Percentiles rank a stretch among this genome's conserved stretches.
phyloP scores from a whole-genome alignment of 2,329 filamentous ascomycete species.

The Graphilbum fragrans region DNA sequence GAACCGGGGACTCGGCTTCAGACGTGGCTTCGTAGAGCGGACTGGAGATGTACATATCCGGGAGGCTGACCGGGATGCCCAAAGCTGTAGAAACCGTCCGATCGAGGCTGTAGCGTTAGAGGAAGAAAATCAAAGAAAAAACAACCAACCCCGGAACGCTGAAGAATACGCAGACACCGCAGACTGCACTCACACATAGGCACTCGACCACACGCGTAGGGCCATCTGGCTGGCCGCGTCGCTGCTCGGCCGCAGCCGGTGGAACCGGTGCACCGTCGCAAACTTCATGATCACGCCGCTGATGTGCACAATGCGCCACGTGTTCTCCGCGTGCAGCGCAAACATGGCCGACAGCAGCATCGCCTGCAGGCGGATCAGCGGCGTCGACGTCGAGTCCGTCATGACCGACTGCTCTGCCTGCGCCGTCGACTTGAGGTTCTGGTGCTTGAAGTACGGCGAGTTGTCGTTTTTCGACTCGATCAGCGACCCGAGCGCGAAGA shows the following conservation, averaged over 20 bases:
- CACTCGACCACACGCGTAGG: constrained; percentile 5
- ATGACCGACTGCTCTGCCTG: constrained; percentile 7
- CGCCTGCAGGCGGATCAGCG: constrained; percentile 5
- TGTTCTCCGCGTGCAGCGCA: constrained; percentile 7
- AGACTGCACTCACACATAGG: constrained; percentile 2
- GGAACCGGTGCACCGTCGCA: constrained; percentile 5
- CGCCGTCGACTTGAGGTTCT: constrained; percentile 5
- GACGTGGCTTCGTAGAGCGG: too few species aligned
- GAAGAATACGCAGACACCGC: too few species aligned
- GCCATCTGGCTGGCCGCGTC: constrained; percentile 1
- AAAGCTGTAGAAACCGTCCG: too few species aligned
- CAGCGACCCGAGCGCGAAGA: constrained; percentile 5
- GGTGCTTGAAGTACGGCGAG: constrained; percentile 4
- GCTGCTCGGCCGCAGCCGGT: not conserved
- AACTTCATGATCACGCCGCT: constrained; percentile 6
- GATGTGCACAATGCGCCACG: constrained; percentile 6
- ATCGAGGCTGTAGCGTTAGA: too few species aligned
- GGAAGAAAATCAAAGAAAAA: too few species aligned
- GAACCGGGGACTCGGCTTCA: too few species aligned
- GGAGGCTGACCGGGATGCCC: too few species aligned
- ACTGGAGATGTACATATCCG: too few species aligned
- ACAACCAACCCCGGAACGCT: too few species aligned
- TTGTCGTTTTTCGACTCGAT: constrained; percentile 4
- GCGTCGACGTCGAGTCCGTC: constrained; percentile 3
- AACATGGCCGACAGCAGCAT: constrained; percentile 8